Percentiles rank a stretch among this genome's conserved stretches.
Evolutionary conservation across 176 grass and related monocot genomes (phyloP).

Genomic region (Ensete glaucum): DNA sequence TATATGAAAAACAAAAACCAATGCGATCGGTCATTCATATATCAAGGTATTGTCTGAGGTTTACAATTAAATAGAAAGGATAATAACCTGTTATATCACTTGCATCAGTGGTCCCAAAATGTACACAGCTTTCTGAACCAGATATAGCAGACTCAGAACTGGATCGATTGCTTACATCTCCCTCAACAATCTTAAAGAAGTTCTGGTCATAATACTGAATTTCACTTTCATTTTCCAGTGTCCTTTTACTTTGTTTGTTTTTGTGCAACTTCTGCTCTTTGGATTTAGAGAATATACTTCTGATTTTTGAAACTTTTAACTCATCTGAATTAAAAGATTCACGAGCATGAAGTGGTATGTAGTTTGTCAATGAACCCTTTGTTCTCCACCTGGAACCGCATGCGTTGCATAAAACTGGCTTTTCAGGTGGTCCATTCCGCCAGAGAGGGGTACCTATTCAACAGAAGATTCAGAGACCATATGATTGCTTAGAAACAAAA

Average conservation of each 20-base stretch:
- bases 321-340: constrained; percentile 48
- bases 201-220: constrained; percentile 20
- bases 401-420: constrained; percentile 95
- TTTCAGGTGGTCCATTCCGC: constrained; percentile 86
- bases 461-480: constrained; percentile 14
- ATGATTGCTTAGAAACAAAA: not conserved
- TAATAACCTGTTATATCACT: constrained; percentile 36
- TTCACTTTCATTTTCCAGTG: constrained; percentile 3
- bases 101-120: constrained; percentile 19
- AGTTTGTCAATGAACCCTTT: constrained; percentile 82
- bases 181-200: constrained; percentile 27
- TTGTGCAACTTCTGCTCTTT: constrained; percentile 27
- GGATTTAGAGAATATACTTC: constrained; percentile 25
- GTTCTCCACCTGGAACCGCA: constrained; percentile 93
- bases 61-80: constrained; percentile 13
- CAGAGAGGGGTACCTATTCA: constrained; percentile 83
- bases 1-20: not conserved
- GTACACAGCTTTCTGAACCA: constrained; percentile 27
- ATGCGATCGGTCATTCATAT: not conserved
- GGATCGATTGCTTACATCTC: constrained; percentile 29
- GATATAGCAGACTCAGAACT: constrained; percentile 36
- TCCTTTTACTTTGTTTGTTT: constrained; percentile 15
- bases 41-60: constrained; percentile 3
- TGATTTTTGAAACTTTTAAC: constrained; percentile 52
- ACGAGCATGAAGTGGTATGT: constrained; percentile 73